Conservation (phyloP, 1,284 basidiomycete genomes). For the Trichosporon faecale region DNA sequence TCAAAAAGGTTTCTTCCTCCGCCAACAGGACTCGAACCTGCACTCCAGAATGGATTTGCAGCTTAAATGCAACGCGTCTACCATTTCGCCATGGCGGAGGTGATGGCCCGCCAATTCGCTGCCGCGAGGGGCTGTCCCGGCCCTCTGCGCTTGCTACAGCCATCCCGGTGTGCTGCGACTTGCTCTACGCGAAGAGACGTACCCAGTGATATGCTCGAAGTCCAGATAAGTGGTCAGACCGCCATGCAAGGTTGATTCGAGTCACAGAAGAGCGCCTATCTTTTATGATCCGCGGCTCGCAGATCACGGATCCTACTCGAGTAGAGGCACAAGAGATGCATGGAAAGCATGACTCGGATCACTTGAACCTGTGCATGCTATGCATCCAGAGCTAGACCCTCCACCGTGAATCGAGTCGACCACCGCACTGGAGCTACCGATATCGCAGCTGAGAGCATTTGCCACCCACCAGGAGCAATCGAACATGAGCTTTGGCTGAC, state of each 20-base stretch:
- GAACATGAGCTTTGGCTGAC: background rate
- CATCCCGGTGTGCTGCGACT: background rate
- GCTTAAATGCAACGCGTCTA: slow-evolving; percentile 14
- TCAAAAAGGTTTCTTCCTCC: slow-evolving; percentile 17
- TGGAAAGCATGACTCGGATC: background rate
- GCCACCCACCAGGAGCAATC: background rate
- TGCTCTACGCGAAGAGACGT: background rate
- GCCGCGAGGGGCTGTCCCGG: background rate
- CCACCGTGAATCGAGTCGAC: background rate
- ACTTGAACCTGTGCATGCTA: background rate
- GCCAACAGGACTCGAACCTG: slow-evolving; percentile 20
- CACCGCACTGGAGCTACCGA: background rate
- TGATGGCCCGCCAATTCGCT: background rate
- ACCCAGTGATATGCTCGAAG: background rate
- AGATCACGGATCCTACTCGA: background rate
- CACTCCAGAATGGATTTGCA: slow-evolving; percentile 13
- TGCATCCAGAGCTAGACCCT: background rate
- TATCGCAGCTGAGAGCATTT: background rate
- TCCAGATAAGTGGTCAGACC: background rate
- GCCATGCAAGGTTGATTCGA: background rate
- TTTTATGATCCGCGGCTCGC: background rate
- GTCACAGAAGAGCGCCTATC: background rate
- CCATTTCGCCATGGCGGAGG: slow-evolving; percentile 15
- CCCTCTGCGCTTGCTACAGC: background rate
- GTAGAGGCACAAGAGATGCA: background rate